Conservation (phyloP, 306 rosid genomes). For the Sechiopsis laciniata region DNA sequence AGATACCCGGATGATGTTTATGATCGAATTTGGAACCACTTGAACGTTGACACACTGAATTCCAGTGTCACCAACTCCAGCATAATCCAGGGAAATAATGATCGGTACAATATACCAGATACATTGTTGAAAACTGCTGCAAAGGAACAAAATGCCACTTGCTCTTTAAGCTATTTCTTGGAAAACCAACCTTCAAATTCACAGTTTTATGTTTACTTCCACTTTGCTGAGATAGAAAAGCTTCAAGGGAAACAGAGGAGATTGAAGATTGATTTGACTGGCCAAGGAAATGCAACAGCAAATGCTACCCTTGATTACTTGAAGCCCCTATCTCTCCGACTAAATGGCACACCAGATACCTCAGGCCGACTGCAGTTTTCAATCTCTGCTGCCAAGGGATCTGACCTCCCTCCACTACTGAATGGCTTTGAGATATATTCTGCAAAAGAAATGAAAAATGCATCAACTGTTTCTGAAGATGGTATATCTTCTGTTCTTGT, state of each 20-base stretch:
- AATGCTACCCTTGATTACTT: constrained; percentile 27
- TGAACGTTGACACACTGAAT: not conserved
- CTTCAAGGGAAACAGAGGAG: constrained; percentile 21
- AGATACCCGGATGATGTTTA: constrained; percentile 21
- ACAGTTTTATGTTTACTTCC: constrained; percentile 24
- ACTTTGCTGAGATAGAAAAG: constrained; percentile 26
- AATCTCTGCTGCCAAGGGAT: constrained; percentile 20
- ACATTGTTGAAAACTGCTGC: constrained; percentile 17
- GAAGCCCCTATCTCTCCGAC: constrained; percentile 24
- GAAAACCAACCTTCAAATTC: not conserved
- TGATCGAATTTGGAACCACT: constrained; percentile 29
- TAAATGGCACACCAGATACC: not conserved
- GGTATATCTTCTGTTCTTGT: constrained; percentile 20
- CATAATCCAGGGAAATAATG: constrained; percentile 3
- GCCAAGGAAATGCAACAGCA: not conserved
- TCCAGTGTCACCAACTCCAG: constrained; percentile 21
- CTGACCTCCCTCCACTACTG: constrained; percentile 23
- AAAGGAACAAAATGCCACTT: constrained; percentile 14
- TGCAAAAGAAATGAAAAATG: constrained; percentile 21
- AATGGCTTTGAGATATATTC: constrained; percentile 25
- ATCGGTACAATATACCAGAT: constrained; percentile 26
- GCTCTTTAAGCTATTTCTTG: constrained; percentile 15
- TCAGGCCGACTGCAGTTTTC: constrained; percentile 14
- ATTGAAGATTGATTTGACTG: constrained; percentile 18
- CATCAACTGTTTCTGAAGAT: constrained; percentile 15